Conservation (phyloP, 1,284 basidiomycete genomes). For the Leccinum subrobustum region DNA sequence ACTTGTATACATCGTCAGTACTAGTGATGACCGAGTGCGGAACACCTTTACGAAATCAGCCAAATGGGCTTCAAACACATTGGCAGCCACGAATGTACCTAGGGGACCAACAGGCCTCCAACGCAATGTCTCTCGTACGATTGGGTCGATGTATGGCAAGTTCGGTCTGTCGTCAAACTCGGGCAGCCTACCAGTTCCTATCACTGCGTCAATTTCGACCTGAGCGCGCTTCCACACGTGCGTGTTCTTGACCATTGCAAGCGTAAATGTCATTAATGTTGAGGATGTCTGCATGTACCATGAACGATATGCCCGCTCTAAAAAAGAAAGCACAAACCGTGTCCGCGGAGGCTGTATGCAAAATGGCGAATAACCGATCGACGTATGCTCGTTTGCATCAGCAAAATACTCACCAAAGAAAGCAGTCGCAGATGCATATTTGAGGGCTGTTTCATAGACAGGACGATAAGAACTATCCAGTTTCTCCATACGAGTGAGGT, state of each 20-base stretch:
- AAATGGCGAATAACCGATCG: background rate
- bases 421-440: conserved; percentile 7
- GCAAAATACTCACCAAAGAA: conserved; percentile 8
- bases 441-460: conserved; percentile 10
- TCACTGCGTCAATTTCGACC: background rate
- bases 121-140: background rate
- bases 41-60: too few species aligned
- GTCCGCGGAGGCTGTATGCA: background rate
- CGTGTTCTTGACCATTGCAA: background rate
- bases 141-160: background rate
- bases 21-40: conserved; percentile 3
- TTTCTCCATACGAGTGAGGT: conserved; percentile 10
- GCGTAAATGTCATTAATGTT: background rate
- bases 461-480: background rate
- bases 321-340: background rate
- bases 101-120: background rate
- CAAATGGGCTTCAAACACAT: too few species aligned
- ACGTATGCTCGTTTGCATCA: background rate
- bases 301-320: background rate
- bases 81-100: background rate
- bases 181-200: background rate
- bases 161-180: background rate
- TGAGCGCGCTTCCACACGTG: background rate
- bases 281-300: background rate
- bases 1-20: conserved; percentile 16